Evolutionary conservation across 805 yeast species (phyloP).

Genomic region (Teunomyces barrocoloradensis): DNA sequence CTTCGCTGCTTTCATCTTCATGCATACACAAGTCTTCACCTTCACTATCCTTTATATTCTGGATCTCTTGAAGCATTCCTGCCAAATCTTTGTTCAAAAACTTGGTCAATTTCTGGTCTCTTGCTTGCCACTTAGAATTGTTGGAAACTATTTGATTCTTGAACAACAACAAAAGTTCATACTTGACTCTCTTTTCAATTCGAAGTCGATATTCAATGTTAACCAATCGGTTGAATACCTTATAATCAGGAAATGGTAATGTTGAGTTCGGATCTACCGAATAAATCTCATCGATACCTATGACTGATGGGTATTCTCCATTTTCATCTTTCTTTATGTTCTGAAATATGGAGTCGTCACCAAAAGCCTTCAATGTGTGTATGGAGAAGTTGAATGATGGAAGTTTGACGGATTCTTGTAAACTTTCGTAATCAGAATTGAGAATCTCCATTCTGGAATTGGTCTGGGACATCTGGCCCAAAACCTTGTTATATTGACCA

Average conservation of each 20-base stretch:
- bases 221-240: conserved; percentile 27
- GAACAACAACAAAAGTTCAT: conserved; percentile 32
- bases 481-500: conserved; percentile 27
- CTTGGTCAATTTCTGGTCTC: conserved; percentile 28
- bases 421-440: conserved; percentile 21
- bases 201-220: conserved; percentile 34
- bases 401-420: conserved; percentile 13
- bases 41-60: conserved; percentile 26
- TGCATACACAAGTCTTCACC: conserved; percentile 22
- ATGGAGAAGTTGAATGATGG: conserved; percentile 20
- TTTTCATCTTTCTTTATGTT: conserved; percentile 12
- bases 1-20: conserved; percentile 18
- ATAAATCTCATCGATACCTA: conserved; percentile 22
- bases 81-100: conserved; percentile 28
- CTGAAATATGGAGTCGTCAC: conserved; percentile 18
- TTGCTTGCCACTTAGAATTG: conserved; percentile 34
- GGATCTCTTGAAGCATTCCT: conserved; percentile 26
- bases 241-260: conserved; percentile 28
- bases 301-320: conserved; percentile 11
- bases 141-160: conserved; percentile 29
- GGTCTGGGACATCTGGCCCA: conserved; percentile 28
- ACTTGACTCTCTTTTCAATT: conserved; percentile 29
- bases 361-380: conserved; percentile 25
- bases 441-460: conserved; percentile 22
- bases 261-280: conserved; percentile 23